Evolutionary conservation across 1,284 basidiomycete species (phyloP), one percentile per base, ranked within the genome.

Genomic region (Caloboletus inedulis): DNA sequence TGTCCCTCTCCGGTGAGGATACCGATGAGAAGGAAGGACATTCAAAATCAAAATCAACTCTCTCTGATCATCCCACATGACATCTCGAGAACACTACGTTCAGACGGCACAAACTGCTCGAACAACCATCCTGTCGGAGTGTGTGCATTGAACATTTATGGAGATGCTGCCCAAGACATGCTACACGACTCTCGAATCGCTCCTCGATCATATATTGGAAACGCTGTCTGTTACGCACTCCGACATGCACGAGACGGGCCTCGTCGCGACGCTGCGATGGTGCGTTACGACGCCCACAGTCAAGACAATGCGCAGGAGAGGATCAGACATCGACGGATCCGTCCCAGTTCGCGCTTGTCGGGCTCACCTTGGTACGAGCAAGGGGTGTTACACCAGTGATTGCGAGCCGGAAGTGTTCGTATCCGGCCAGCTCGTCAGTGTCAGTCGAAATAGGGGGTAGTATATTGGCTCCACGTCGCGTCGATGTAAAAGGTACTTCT

Each of bases 121-220:
- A 76, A 89, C 55, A 77, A 85, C 66, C 87, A 88, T 59, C 78
- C 78, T 2, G 2, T n/a, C n/a, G 66, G 71, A 1, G 64, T 84
- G 7, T 76, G 70, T 34, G 66, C 72, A n/a, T n/a, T n/a, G n/a
- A 42, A 63, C 63, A 3, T 54, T 65, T 72, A 47, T 67, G 64
- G 55, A 57, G 13, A 39, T 45, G 29, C 47, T 63, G 7, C 49
- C 59, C 7, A 44, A 43, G 19, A 48, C 51, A 4, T 41, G 21
- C 27, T 49, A 57, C 21, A 10, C 49, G 7, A 59, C 60, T 14
- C 62, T 65, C 19, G 64, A 61, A 16, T 40, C 41, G 23, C 51
- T 64, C 18, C 40, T 40, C 33, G 40, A 57, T 10, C 21, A 23
- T 16, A 37, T 54, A 19, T 56, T 60, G 10, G 43, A 53, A 14